Evolutionary conservation across 371 early-diverging fungal species (phyloP).

Genomic region (Circinella minor): DNA sequence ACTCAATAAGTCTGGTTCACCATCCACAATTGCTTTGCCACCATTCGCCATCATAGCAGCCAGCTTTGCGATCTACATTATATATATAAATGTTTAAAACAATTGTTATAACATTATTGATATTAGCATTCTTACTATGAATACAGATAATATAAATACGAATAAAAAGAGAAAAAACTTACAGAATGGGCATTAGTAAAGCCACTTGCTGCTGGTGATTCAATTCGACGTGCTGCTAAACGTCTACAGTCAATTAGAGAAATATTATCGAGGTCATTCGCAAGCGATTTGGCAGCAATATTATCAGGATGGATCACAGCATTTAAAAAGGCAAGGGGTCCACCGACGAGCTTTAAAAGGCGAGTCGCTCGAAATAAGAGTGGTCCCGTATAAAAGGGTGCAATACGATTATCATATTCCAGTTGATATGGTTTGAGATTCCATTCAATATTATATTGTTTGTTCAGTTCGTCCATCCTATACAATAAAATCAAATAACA

Average conservation of each 20-base stretch:
- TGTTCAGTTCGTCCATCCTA: constrained; percentile 34
- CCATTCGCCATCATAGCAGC: constrained; percentile 71
- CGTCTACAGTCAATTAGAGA: too few relatives aligned
- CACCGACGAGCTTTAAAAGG: too few relatives aligned
- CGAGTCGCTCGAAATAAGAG: too few relatives aligned
- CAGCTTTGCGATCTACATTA: constrained; percentile 57
- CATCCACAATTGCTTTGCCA: constrained; percentile 51
- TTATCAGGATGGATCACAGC: too few relatives aligned
- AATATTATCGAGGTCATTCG: neutral
- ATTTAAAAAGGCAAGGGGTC: too few relatives aligned
- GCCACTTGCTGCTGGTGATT: constrained; percentile 43
- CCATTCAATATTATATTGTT: constrained; percentile 55
- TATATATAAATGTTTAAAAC: neutral
- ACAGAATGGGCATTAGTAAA: constrained; percentile 67
- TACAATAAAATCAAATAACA: too few relatives aligned
- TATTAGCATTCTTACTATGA: neutral
- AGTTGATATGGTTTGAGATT: constrained; percentile 45
- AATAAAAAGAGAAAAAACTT: constrained; percentile 12
- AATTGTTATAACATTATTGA: neutral
- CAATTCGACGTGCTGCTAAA: constrained; percentile 16
- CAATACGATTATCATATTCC: constrained; percentile 1
- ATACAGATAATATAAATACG: neutral
- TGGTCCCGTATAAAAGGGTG: neutral
- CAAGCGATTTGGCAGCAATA: too few relatives aligned
- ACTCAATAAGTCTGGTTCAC: constrained; percentile 46